Evolutionary conservation across 2,329 filamentous ascomycete species (phyloP).

Genomic region (Aspergillus costaricaensis): DNA sequence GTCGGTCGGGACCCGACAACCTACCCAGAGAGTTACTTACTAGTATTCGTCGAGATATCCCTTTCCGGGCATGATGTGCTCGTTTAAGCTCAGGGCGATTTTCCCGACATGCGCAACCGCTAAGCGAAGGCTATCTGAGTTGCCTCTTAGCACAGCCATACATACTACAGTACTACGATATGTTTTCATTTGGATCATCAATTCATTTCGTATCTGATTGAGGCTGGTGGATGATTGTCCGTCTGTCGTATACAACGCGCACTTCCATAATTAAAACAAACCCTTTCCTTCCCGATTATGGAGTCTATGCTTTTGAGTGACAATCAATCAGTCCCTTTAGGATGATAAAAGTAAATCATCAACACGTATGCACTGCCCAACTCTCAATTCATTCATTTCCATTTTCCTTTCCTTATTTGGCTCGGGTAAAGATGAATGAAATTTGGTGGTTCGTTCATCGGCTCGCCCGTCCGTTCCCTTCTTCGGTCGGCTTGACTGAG

Average conservation of each 20-base stretch:
- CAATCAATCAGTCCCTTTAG: too few relatives aligned
- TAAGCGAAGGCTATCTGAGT: conserved; percentile 4
- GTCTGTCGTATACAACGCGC: background rate
- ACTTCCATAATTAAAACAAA: too few relatives aligned
- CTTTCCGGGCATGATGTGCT: background rate
- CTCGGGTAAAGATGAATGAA: background rate
- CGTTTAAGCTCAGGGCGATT: conserved; percentile 9
- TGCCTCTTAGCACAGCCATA: background rate
- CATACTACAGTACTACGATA: background rate
- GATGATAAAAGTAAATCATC: background rate
- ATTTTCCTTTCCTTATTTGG: background rate
- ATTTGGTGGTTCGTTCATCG: background rate
- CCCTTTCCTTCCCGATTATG: background rate
- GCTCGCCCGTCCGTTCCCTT: background rate
- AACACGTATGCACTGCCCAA: background rate
- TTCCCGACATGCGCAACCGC: conserved; percentile 1
- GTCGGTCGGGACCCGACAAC: too few relatives aligned
- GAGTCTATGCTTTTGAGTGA: background rate
- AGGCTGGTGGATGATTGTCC: background rate
- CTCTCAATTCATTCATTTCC: background rate
- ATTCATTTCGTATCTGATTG: background rate
- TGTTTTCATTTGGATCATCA: background rate
- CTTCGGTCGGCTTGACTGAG: background rate
- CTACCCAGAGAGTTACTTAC: too few relatives aligned
- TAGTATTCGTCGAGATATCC: conserved; percentile 4